These are phyloP conservation scores for Penicillium occitanis DNA, from an alignment of 2,329 filamentous ascomycete genomes.

Conservation along the genomic window DNA sequence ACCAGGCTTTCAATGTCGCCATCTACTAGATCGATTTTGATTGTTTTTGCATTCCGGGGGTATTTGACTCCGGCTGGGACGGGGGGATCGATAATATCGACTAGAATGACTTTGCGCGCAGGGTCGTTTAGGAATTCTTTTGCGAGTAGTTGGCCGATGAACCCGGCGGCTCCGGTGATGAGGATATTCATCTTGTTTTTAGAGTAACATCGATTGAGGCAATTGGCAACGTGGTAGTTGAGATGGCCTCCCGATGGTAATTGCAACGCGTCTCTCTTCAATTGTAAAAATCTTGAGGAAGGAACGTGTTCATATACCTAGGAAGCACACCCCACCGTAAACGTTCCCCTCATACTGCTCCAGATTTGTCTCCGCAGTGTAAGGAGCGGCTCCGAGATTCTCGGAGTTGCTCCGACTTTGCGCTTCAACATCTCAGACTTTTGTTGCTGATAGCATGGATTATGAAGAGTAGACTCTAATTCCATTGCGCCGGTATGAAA, in stretches of 20 bases:
- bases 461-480: not conserved
- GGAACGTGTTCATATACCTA: not conserved
- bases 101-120: slow-evolving; percentile 53
- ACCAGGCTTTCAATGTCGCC: slow-evolving; percentile 33
- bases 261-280: slow-evolving; percentile 58
- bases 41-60: slow-evolving; percentile 51
- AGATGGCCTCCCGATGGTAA: slow-evolving; percentile 52
- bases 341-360: slow-evolving; percentile 11
- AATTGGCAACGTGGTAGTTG: not conserved
- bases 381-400: slow-evolving; percentile 4
- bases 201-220: not conserved
- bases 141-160: slow-evolving; percentile 63
- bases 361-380: slow-evolving; percentile 6
- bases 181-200: slow-evolving; percentile 50
- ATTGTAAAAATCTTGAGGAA: slow-evolving; percentile 30
- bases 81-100: slow-evolving; percentile 57
- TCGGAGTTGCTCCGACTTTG: slow-evolving; percentile 22
- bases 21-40: slow-evolving; percentile 56
- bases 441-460: no score
- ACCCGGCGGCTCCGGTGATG: slow-evolving; percentile 64
- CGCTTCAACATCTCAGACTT: not conserved
- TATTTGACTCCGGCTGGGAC: slow-evolving; percentile 51
- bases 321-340: slow-evolving; percentile 1
- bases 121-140: slow-evolving; percentile 54
- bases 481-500: not conserved